Base-by-base conservation (phyloP, 2,329 filamentous ascomycete genomes). In the Colletotrichum eremochloae region DNA sequence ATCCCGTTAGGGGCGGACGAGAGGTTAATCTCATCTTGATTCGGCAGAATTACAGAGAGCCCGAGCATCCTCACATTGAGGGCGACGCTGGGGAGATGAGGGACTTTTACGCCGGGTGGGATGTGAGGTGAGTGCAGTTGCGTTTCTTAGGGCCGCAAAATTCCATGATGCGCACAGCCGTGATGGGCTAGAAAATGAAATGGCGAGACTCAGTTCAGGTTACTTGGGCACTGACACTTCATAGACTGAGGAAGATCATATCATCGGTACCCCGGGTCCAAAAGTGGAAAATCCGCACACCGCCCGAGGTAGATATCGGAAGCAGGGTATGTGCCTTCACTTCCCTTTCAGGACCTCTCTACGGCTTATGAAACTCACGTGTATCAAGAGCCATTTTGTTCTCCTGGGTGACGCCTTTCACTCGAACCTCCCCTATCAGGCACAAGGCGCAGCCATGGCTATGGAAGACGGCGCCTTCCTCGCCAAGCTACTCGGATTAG, bases 401-500 rank as follows among this genome's bases (percentile, higher is more conserved):
- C 68, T 75, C 11, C 69, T 77, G 0, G 76, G 73, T 2, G 68
- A 65, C 11, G 74, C 75, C 0, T 71, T 67, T 5, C 61, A 75
- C 31, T 72, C 77, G 5, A 76, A 75, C 31, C 63, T 75, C 0
- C 77, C 78, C 0, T 76, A 78, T 57, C 75, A 78, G 29, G 76
- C 73, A 3, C 78, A 79, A 48, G 77, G 77, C 1, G 77, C 75
- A 5, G 78, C 78, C 36, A 75, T 76, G 71, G 75, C 74, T 3
- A 73, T 77, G 46, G 77, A 79, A 38, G 77, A 79, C 42, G 77
- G 74, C 2, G 73, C 75, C 18, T 60, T 77, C 2, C 65, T 79
- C 3, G 76, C 73, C 14, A 74, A 71, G 0, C 74, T 79, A 9
- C 89, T 56, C 9, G 71, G 71, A 20, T 9, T 71, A 4, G 40